Evolutionary conservation across 1,284 basidiomycete species (phyloP).

Genomic region (Sporisorium iseilematis-ciliati): DNA sequence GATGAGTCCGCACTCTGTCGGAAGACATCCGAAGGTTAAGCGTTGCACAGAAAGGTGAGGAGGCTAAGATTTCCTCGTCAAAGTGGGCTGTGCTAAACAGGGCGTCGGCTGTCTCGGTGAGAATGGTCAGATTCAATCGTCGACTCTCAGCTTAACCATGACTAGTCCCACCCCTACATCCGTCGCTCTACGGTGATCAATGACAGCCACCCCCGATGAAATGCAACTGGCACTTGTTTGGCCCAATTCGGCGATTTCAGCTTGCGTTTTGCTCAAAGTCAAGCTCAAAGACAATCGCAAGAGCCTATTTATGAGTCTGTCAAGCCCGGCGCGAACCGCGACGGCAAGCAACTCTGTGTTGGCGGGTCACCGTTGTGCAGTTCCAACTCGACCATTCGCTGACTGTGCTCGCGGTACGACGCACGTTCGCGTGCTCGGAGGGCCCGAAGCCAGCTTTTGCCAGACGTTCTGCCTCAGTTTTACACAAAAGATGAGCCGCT

Average conservation of each 20-base stretch:
- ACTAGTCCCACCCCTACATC: no score
- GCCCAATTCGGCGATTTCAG: not conserved
- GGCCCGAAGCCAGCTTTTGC: no score
- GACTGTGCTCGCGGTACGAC: not conserved
- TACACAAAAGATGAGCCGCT: not conserved
- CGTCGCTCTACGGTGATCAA: no score
- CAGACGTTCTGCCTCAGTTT: no score
- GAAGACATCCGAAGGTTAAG: conserved; percentile 1
- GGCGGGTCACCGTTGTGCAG: not conserved
- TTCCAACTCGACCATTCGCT: not conserved
- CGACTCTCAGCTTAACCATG: no score
- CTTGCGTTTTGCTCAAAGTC: not conserved
- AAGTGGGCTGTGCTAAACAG: conserved; percentile 1
- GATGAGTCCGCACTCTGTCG: not conserved
- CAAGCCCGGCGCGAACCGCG: conserved; percentile 2
- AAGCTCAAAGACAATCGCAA: not conserved
- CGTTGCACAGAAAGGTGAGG: not conserved
- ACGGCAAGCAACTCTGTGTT: not conserved
- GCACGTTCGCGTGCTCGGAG: not conserved
- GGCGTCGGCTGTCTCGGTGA: not conserved
- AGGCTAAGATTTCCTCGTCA: not conserved
- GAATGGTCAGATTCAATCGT: no score
- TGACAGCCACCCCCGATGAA: not conserved
- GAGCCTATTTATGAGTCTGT: conserved; percentile 1
- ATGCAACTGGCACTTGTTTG: not conserved